Evolutionary conservation across 2,329 filamentous ascomycete genomes (phyloP), one percentile per base, ranked within the genome.

Genomic region (Alternaria infectoria): DNA sequence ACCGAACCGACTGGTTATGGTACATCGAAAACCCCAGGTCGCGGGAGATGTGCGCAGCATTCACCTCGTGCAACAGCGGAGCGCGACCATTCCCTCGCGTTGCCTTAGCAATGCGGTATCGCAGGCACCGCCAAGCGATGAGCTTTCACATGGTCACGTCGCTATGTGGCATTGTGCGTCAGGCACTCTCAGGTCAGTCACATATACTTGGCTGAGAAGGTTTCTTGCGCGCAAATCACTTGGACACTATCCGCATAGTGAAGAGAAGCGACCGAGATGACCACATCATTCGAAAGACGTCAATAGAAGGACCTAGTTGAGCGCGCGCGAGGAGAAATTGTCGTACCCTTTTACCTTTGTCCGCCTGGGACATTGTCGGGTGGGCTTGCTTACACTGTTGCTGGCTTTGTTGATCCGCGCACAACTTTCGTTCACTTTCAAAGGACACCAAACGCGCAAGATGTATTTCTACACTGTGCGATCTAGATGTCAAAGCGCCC

Each of bases 301-400:
- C 13, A 6, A 13, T 11, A 45, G 10, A 28, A 23, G 19, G 13
- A 4, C 8, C 4, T 13, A 25, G 30, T 21, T 21, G 26, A 23
- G 23, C 15, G 21, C 10, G 12, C n/a, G 6, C 32, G 12, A 11
- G 10, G 23, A 46, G 17, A 51, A 45, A 13, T 13, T 13, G 52
- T 56, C 49, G 56, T 57, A 26, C 46, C n/a, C 9, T 23, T 23
- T n/a, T 3, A 12, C 46, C 66, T 59, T 69, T 66, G 65, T 66
- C 25, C 7, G 25, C 25, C 59, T 61, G 49, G 61, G 25, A 32
- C 23, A 58, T 54, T 61, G 46, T 61, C 28, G 21, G 40, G 45
- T 25, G 51, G 13, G 28, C 54, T 58, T 56, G 54, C 36, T 54
- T 40, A n/a, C 11, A 26, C 9, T 45, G 43, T 50, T 52, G 30